A percentile compares a stretch with the other conserved stretches of the same genome.
These are phyloP conservation scores for Nakazawaea populi DNA, from an alignment of 805 yeast genomes.

Conservation along the genomic window DNA sequence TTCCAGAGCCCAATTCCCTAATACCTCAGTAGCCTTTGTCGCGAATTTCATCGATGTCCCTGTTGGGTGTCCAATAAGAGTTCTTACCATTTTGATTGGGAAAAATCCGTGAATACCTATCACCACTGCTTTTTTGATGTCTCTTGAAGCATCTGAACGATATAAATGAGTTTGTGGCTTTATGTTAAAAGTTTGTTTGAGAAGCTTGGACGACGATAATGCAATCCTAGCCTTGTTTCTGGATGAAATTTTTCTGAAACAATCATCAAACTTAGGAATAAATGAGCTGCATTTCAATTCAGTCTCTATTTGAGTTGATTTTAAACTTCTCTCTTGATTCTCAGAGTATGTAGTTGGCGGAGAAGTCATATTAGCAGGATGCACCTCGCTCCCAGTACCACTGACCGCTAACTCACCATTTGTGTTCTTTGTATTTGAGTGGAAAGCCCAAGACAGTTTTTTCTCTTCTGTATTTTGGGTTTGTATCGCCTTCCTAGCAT, in stretches of 20 bases:
- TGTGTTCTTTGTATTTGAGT: slow-evolving; percentile 5
- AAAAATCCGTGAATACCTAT: slow-evolving; percentile 94
- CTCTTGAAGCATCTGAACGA: slow-evolving; percentile 8
- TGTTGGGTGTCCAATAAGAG: slow-evolving; percentile 86
- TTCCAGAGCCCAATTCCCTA: slow-evolving; percentile 55
- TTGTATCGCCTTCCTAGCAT: slow-evolving; percentile 19
- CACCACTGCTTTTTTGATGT: slow-evolving; percentile 56
- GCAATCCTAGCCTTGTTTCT: slow-evolving; percentile 20
- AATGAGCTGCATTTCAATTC: slow-evolving; percentile 15
- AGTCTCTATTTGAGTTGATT: background rate
- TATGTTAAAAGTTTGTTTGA: slow-evolving; percentile 13
- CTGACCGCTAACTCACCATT: slow-evolving; percentile 21
- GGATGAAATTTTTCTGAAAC: slow-evolving; percentile 20
- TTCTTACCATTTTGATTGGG: slow-evolving; percentile 78
- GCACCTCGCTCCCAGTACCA: slow-evolving; percentile 22
- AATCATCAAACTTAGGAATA: slow-evolving; percentile 20
- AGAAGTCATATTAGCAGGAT: slow-evolving; percentile 19
- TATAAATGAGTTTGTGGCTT: slow-evolving; percentile 25
- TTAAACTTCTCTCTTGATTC: slow-evolving; percentile 16
- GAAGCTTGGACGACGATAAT: slow-evolving; percentile 14
- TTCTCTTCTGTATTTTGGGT: slow-evolving; percentile 14
- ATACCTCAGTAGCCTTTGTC: slow-evolving; percentile 68
- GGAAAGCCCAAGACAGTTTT: slow-evolving; percentile 24
- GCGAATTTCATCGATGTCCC: slow-evolving; percentile 84
- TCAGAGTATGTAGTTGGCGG: slow-evolving; percentile 25